These are phyloP conservation scores for Trypethelium eluteriae DNA, from an alignment of 495 filamentous ascomycete genomes.

Conservation along the genomic window DNA sequence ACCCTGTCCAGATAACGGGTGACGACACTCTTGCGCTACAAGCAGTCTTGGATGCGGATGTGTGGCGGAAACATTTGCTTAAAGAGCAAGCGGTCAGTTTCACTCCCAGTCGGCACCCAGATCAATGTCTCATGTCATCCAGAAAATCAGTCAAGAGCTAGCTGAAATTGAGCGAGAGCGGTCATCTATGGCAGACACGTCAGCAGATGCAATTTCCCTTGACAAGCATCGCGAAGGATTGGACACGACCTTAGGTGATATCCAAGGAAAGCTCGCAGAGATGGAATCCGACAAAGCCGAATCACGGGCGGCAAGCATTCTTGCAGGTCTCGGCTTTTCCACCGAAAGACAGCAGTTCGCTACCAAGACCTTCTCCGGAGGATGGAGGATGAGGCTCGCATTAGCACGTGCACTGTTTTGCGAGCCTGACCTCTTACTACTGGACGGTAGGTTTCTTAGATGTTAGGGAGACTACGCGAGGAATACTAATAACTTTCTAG, in stretches of 20 bases:
- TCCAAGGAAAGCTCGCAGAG: conserved; percentile 85
- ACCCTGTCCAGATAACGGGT: conserved; percentile 62
- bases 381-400: conserved; percentile 98
- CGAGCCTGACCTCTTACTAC: conserved; percentile 90
- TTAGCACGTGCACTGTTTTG: conserved; percentile 94
- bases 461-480: too few relatives aligned
- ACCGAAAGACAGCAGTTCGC: conserved; percentile 83
- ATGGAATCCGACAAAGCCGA: conserved; percentile 99
- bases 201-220: conserved; percentile 71
- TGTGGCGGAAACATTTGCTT: conserved; percentile 94
- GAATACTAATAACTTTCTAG: conserved; percentile 32
- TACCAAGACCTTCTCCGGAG: conserved; percentile 97
- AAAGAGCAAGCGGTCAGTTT: conserved; percentile 71
- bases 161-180: conserved; percentile 72
- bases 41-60: conserved; percentile 94
- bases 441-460: conserved; percentile 53
- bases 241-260: conserved; percentile 80
- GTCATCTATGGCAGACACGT: conserved; percentile 73
- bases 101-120: conserved; percentile 15
- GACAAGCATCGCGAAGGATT: conserved; percentile 83
- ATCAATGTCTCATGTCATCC: conserved; percentile 17
- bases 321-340: conserved; percentile 96
- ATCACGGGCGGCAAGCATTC: conserved; percentile 85
- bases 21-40: conserved; percentile 94
- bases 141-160: conserved; percentile 80